A percentile compares a stretch with the other conserved stretches of the same genome.
Conservation (phyloP, 1,284 basidiomycete species). For the Hortiboletus rubellus region DNA sequence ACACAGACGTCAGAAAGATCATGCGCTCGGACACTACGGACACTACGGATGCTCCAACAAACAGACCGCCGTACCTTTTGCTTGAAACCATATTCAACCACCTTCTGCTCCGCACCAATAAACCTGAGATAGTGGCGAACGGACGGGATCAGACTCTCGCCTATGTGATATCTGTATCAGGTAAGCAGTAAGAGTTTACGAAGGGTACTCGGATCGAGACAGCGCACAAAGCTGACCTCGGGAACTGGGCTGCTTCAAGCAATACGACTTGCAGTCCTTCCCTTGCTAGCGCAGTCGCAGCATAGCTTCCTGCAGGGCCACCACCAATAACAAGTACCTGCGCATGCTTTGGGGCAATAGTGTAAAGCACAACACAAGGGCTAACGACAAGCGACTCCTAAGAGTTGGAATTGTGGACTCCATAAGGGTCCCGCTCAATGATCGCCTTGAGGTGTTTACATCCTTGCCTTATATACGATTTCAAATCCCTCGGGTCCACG, state of each 20-base stretch:
- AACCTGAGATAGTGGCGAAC: conserved; percentile 59
- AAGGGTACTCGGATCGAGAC: neutral
- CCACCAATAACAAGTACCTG: conserved; percentile 59
- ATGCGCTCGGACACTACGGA: neutral
- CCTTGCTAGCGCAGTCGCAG: conserved; percentile 65
- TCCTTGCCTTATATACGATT: conserved; percentile 1
- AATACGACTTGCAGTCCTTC: conserved; percentile 71
- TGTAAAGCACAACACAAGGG: neutral
- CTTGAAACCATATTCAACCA: conserved; percentile 53
- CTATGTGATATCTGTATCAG: conserved; percentile 56
- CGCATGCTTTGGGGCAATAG: conserved; percentile 38
- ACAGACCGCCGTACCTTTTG: conserved; percentile 45
- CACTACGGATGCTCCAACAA: neutral
- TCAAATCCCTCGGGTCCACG: too few relatives aligned
- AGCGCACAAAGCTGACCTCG: conserved; percentile 42
- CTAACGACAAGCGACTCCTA: neutral
- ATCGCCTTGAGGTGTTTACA: neutral
- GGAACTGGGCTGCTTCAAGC: conserved; percentile 68
- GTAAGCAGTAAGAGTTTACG: neutral
- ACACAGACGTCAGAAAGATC: neutral
- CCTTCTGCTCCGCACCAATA: conserved; percentile 58
- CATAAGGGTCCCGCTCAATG: conserved; percentile 9
- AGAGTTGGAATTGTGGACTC: conserved; percentile 23
- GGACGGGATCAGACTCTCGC: conserved; percentile 65
- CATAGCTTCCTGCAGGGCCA: conserved; percentile 73